Percentiles rank a stretch among this genome's conserved stretches.
Conservation (phyloP, 768 basidiomycete genomes). For the Leccinellum albellum region DNA sequence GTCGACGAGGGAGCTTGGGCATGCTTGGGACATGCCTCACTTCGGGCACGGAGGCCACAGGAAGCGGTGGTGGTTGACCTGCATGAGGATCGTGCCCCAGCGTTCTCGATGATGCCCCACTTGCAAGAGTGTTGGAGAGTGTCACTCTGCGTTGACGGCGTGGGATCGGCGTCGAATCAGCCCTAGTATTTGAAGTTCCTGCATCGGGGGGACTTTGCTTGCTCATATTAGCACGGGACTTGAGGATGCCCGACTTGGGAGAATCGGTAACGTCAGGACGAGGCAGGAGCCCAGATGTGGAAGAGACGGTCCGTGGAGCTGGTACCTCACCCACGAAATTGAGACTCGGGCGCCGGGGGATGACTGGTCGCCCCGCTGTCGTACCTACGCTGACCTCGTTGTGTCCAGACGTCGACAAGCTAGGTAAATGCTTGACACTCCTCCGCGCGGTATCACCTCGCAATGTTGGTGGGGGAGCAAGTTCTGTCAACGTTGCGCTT, state of each 20-base stretch:
- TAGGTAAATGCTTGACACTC: slow-evolving; percentile 24
- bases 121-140: slow-evolving; percentile 13
- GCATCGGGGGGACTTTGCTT: slow-evolving; percentile 4
- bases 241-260: slow-evolving; percentile 15
- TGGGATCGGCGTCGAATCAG: background rate
- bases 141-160: slow-evolving; percentile 21
- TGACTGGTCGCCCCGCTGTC: background rate
- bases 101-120: background rate
- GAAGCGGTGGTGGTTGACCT: background rate
- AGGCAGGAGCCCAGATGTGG: background rate
- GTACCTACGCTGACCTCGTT: background rate
- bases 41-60: background rate
- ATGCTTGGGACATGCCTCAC: slow-evolving; percentile 17
- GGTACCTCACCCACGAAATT: background rate
- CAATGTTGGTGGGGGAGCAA: slow-evolving; percentile 18
- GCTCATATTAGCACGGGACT: slow-evolving; percentile 6
- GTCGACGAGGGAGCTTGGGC: slow-evolving; percentile 25
- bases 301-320: background rate
- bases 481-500: slow-evolving; percentile 9
- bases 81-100: background rate
- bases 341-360: slow-evolving; percentile 15
- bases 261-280: slow-evolving; percentile 4
- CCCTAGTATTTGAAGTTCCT: background rate
- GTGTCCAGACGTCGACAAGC: slow-evolving; percentile 18
- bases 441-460: slow-evolving; percentile 4